Conservation (phyloP, 73 alveolate genomes). For the Symbiodinium pilosum region DNA sequence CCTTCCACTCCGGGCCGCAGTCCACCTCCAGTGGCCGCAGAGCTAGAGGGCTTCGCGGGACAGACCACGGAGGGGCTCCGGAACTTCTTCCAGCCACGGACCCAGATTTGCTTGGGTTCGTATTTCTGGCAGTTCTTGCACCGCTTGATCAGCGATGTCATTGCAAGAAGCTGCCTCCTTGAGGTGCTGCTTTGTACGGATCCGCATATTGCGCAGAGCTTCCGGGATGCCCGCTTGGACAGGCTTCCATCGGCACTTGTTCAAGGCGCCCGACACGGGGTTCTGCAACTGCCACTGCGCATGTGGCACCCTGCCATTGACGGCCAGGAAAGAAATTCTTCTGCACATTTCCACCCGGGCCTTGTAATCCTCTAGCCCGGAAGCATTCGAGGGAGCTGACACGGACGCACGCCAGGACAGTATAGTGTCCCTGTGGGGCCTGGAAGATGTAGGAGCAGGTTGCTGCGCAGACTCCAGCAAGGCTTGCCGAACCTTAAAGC, state of each 20-base stretch:
- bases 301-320: not conserved
- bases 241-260: not conserved
- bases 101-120: not conserved
- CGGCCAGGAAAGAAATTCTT: not conserved
- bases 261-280: not conserved
- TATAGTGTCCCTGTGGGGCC: not conserved
- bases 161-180: not conserved
- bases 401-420: not conserved
- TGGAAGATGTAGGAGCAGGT: too few relatives aligned
- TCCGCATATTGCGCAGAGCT: not conserved
- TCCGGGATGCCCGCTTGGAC: slow-evolving; percentile 30
- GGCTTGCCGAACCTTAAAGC: not conserved
- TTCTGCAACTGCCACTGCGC: not conserved
- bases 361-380: not conserved
- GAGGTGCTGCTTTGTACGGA: not conserved
- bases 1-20: slow-evolving; percentile 9
- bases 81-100: not conserved
- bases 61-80: not conserved
- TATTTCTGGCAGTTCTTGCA: not conserved
- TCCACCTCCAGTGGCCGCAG: slow-evolving; percentile 41
- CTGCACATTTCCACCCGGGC: not conserved
- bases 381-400: not conserved
- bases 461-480: not conserved
- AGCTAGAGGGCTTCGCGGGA: not conserved
- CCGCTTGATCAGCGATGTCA: not conserved